Evolutionary conservation across 352 stramenopile genomes (phyloP), one percentile per base, ranked within the genome.

Genomic region (Phytophthora meadii): DNA sequence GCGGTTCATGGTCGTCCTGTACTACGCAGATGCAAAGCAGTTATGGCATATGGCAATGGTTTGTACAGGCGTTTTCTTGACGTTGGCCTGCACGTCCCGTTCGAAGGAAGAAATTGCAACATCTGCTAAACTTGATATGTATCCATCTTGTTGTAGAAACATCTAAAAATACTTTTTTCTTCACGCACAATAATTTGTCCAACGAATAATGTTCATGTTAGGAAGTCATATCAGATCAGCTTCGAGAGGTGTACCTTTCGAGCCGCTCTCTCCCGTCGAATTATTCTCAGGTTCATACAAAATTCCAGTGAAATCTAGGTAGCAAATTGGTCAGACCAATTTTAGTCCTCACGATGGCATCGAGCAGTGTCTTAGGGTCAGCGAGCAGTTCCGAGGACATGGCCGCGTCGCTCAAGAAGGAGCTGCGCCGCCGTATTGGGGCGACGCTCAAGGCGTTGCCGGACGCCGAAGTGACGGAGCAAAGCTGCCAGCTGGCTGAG

Each of bases 361-460:
- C 17, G 40, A 67, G 58, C 46, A 68, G 65, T 57, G 50, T 47
- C 32, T 3, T 4, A 1, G 15, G 17, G 8, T 0, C n/a, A 3
- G 12, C 54, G 40, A 61, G 36, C 62, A 65, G 44, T 47, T 53
- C 25, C 52, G 37, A 57, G 36, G 64, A 70, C 49, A 76, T 79
- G 70, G 50, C 65, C 55, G 70, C 51, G 55, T 49, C 53, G 15
- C 55, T 82, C 25, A 92, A 92, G 76, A 84, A 82, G 63, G 51
- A 74, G 59, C 65, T 97, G 56, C 82, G 89, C 11, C 72, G 71
- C 60, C 56, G 62, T 28, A 85, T 97, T 11, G 79, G 70, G 34
- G 61, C 65, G 5, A 54, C 60, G 28, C 61, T 96, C 10, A 72
- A 74, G 11, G 61, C 68, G 4, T 56, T 90, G 24, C 61, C 77